Evolutionary conservation across 371 early-diverging fungal species (phyloP).

Genomic region (Parasitella parasitica): DNA sequence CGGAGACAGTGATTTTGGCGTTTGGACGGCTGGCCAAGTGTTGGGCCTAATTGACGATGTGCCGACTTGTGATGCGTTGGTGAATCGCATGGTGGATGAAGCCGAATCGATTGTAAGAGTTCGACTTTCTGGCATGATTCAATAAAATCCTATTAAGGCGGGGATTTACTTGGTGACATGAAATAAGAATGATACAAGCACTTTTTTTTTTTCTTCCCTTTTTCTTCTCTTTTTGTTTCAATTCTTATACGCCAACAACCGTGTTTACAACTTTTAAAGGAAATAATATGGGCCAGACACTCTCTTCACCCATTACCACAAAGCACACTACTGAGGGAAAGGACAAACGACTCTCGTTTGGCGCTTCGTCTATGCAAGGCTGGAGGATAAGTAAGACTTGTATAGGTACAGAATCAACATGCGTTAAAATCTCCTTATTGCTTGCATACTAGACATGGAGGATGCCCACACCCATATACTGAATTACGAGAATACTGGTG

Average conservation of each 20-base stretch:
- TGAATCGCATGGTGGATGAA: constrained; percentile 51
- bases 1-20: constrained; percentile 47
- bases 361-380: constrained; percentile 94
- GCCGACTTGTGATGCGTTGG: constrained; percentile 66
- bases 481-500: constrained; percentile 55
- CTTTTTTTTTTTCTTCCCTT: neutral
- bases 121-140: constrained; percentile 9
- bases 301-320: constrained; percentile 90
- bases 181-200: neutral
- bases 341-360: constrained; percentile 78
- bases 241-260: neutral
- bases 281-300: constrained; percentile 87
- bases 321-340: constrained; percentile 77
- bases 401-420: neutral
- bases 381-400: constrained; percentile 86
- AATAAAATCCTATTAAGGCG: neutral
- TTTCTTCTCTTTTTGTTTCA: neutral
- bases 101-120: constrained; percentile 50
- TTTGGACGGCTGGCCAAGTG: constrained; percentile 9
- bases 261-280: constrained; percentile 25
- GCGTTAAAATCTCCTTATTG: neutral
- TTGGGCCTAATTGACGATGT: constrained; percentile 72
- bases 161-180: neutral
- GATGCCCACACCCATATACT: constrained; percentile 92
- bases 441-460: constrained; percentile 80